A percentile compares a stretch with the other conserved stretches of the same genome.
These are phyloP conservation scores for Gloeophyllum trabeum DNA, from an alignment of 768 basidiomycete species.

Conservation along the genomic window DNA sequence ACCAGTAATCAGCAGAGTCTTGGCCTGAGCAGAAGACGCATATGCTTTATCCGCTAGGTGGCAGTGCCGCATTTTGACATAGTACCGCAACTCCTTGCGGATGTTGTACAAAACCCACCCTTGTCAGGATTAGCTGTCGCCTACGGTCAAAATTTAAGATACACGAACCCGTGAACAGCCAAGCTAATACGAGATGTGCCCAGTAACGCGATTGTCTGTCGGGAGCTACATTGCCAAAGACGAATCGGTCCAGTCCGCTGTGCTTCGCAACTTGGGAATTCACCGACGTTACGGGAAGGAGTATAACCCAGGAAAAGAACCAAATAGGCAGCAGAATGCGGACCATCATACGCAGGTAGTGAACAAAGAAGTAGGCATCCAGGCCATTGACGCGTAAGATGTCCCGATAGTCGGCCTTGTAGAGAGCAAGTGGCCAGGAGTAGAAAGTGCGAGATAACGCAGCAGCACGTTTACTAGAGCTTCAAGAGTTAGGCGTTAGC, in stretches of 20 bases:
- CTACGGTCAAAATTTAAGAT: not conserved
- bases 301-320: constrained; percentile 78
- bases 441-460: constrained; percentile 40
- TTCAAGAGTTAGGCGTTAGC: not conserved
- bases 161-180: constrained; percentile 62
- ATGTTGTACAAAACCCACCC: constrained; percentile 86
- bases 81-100: constrained; percentile 69
- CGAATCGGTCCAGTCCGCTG: constrained; percentile 56
- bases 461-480: constrained; percentile 41
- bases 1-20: constrained; percentile 84
- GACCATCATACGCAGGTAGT: constrained; percentile 79
- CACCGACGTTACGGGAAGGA: constrained; percentile 65
- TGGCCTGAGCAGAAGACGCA: constrained; percentile 73
- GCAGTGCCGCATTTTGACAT: constrained; percentile 69
- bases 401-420: constrained; percentile 45
- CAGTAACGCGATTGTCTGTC: constrained; percentile 49
- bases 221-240: constrained; percentile 65
- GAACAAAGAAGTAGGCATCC: constrained; percentile 91
- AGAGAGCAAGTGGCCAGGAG: constrained; percentile 59
- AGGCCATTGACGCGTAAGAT: constrained; percentile 66
- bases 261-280: constrained; percentile 33
- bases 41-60: constrained; percentile 70
- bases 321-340: constrained; percentile 83
- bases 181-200: constrained; percentile 71
- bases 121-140: constrained; percentile 14